phyloP scores from a whole-genome alignment of 1,139 yeast species.

The Candida glucosophila region DNA sequence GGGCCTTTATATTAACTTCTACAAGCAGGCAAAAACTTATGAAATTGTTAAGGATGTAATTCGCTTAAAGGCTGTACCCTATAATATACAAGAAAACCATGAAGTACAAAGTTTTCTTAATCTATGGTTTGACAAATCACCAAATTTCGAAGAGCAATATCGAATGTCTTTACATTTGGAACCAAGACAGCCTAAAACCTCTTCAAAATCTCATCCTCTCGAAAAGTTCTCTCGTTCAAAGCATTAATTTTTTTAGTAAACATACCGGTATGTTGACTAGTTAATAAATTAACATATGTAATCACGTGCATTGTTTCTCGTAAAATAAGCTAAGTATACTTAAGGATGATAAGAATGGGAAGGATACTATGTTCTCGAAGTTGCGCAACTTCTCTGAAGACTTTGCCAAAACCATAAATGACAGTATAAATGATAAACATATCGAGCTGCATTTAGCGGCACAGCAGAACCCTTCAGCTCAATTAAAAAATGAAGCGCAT shows the following conservation, averaged over 20 bases:
- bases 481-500: constrained; percentile 25
- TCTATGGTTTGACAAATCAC: constrained; percentile 51
- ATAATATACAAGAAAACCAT: constrained; percentile 55
- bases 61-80: constrained; percentile 60
- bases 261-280: background rate
- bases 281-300: no score
- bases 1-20: constrained; percentile 63
- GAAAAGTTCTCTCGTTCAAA: background rate
- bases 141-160: constrained; percentile 77
- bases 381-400: constrained; percentile 54
- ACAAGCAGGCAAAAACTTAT: constrained; percentile 68
- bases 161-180: constrained; percentile 66
- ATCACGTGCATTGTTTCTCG: no score
- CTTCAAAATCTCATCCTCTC: no score
- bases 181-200: constrained; percentile 51
- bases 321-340: no score
- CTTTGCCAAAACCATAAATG: constrained; percentile 38
- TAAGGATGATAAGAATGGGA: no score
- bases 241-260: background rate
- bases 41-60: constrained; percentile 71
- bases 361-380: constrained; percentile 21
- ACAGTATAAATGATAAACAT: constrained; percentile 17
- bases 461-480: no score
- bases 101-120: constrained; percentile 63
- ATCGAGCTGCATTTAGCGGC: no score